Evolutionary conservation across 441 rosid species (phyloP).

Genomic region (Oxalis stricta): DNA sequence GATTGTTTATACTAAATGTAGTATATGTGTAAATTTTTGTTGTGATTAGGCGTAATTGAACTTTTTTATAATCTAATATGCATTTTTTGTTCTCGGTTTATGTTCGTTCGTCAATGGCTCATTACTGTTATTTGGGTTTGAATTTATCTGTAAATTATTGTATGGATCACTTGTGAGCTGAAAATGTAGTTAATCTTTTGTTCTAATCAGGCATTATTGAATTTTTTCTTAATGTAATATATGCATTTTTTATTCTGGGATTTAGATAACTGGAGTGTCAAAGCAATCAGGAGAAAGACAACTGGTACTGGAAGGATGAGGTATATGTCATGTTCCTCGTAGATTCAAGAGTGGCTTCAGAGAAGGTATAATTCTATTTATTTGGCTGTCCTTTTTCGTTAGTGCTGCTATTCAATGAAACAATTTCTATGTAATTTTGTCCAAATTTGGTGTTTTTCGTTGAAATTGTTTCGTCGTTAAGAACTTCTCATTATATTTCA

Average conservation of each 20-base stretch:
- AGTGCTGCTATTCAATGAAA: not conserved
- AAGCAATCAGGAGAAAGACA: constrained; percentile 48
- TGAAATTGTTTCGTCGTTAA: too few species aligned
- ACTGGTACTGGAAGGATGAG: constrained; percentile 57
- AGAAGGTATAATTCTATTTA: constrained; percentile 23
- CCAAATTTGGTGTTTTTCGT: not conserved
- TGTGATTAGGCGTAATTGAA: too few species aligned
- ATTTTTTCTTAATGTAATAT: not conserved
- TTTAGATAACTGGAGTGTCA: constrained; percentile 50
- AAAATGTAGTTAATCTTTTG: too few species aligned
- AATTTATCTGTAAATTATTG: too few species aligned
- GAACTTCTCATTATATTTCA: too few species aligned
- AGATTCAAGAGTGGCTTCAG: constrained; percentile 54
- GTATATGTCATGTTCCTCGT: constrained; percentile 45
- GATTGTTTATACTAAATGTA: too few species aligned
- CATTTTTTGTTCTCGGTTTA: too few species aligned
- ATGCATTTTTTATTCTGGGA: not conserved
- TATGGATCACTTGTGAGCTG: too few species aligned
- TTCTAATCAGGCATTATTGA: not conserved
- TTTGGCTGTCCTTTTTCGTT: not conserved
- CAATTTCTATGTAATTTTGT: not conserved
- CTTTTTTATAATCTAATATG: too few species aligned
- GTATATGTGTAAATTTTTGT: too few species aligned
- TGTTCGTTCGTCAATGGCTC: too few species aligned
- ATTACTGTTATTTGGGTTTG: too few species aligned